Evolutionary conservation across 345 rosid genomes (phyloP), one percentile per base, ranked within the genome.

Genomic region (Mallotus nudiflorus): DNA sequence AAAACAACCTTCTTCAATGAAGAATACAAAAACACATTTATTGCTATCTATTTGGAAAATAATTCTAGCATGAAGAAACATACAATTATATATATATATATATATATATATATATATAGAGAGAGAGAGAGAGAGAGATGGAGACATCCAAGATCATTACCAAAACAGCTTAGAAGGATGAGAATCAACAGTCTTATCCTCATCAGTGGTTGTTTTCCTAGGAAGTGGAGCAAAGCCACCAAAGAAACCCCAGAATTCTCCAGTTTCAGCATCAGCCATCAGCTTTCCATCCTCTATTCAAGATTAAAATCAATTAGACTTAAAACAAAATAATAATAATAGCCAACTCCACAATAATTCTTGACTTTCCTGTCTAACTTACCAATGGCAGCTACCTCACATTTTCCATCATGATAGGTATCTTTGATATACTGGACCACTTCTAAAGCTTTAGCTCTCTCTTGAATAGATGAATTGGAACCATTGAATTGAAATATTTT

Each of bases 171-270:
- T 89, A 57, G 88, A 75, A 66, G 82, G 40, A 44, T 76, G 67
- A 74, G 87, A 80, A 66, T 67, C 89, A 49, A 70, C 51, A 27
- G 74, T 51, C 66, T 65, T 82, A 66, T 91, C 89, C 72, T 88
- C 93, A 56, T 67, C 86, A 74, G 53, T 57, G 14, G 82, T 80
- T 48, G 81, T 82, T 87, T 89, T 92, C 82, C 93, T 86, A 39
- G 97, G 89, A 75, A 96, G 96, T 65, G 99, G 99, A 86, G 99
- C 99, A 87, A 89, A 96, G 22, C 99, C 99, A 77, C 99, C 99
- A 79, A 96, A 96, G 51, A 91, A 75, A 42, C 82, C 91, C 99
- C 98, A 96, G 83, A 96, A 96, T 64, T 96, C 99, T 70, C 99
- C 98, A 80, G 91, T 82, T 75, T 92, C 99, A 72, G 93, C 89